phyloP scores from a whole-genome alignment of 1,284 basidiomycete species.

The Cryptococcus wingfieldii region DNA sequence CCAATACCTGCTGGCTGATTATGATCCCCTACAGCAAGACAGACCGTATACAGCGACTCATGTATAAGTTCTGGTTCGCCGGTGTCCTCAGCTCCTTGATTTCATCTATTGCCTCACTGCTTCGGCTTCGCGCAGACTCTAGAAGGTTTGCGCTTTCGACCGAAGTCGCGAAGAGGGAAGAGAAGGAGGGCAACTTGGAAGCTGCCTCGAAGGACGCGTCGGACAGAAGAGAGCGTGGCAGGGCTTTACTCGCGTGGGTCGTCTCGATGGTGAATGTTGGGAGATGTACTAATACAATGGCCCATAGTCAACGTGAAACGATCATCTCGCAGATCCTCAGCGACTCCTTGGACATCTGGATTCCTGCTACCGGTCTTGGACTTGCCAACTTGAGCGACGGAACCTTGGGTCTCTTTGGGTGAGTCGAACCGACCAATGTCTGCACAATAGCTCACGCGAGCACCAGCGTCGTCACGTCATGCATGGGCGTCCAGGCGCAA shows the following conservation, averaged over 20 bases:
- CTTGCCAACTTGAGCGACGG: constrained; percentile 82
- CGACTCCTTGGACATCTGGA: constrained; percentile 59
- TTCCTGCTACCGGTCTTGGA: constrained; percentile 80
- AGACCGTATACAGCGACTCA: constrained; percentile 63
- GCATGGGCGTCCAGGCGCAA: constrained; percentile 50
- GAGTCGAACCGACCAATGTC: constrained; percentile 25
- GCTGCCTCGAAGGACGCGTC: constrained; percentile 29
- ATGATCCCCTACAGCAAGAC: neutral
- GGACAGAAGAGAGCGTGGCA: constrained; percentile 42
- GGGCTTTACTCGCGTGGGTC: constrained; percentile 43
- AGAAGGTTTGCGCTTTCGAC: constrained; percentile 38
- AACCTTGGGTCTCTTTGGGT: constrained; percentile 77
- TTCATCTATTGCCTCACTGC: constrained; percentile 51
- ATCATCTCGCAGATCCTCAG: constrained; percentile 46
- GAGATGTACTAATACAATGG: neutral
- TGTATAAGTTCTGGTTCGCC: constrained; percentile 84
- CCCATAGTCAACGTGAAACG: constrained; percentile 39
- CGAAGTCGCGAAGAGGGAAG: constrained; percentile 31
- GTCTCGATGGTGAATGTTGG: neutral
- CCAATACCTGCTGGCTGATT: neutral
- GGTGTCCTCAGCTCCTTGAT: constrained; percentile 77
- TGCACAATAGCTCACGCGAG: neutral
- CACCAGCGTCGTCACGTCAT: constrained; percentile 49
- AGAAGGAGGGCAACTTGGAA: constrained; percentile 30
- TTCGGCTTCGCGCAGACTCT: constrained; percentile 46